A percentile compares a stretch with the other conserved stretches of the same genome.
Evolutionary conservation across 2,329 filamentous ascomycete species (phyloP).

Genomic region (Pezizomycotina sp.): DNA sequence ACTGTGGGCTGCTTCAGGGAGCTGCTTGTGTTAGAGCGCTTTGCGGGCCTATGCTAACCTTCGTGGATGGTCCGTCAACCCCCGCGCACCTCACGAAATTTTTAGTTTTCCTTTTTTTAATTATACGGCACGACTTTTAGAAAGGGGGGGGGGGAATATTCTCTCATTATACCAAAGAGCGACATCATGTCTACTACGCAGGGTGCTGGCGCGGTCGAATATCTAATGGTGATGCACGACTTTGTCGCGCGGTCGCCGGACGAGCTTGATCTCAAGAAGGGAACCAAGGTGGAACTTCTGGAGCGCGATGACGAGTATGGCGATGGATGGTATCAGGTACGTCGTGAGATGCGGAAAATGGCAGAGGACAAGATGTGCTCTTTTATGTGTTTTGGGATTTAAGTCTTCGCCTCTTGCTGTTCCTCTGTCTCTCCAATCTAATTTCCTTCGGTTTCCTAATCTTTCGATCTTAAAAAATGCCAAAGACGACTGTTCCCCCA

Average conservation of each 20-base stretch:
- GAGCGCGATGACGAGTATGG: conserved; percentile 79
- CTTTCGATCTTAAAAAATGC: conserved; percentile 6
- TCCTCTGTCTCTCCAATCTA: neutral
- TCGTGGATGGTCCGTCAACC: too few relatives aligned
- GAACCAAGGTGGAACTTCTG: conserved; percentile 65
- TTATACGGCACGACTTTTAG: conserved; percentile 2
- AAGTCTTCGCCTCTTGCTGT: conserved; percentile 2
- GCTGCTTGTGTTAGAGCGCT: too few relatives aligned
- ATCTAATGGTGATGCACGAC: conserved; percentile 40
- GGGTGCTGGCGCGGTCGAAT: conserved; percentile 11
- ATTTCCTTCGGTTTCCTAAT: neutral
- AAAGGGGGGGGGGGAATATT: conserved; percentile 4
- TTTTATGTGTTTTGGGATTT: too few relatives aligned
- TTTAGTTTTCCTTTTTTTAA: too few relatives aligned
- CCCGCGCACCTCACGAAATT: too few relatives aligned
- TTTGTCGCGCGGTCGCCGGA: conserved; percentile 83
- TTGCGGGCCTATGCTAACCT: too few relatives aligned
- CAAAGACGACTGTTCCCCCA: too few relatives aligned
- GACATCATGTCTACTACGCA: conserved; percentile 4
- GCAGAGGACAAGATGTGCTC: too few relatives aligned
- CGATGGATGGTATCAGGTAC: conserved; percentile 62
- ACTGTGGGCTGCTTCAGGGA: too few relatives aligned
- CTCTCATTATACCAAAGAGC: too few relatives aligned
- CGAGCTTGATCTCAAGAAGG: conserved; percentile 75
- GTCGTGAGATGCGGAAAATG: too few relatives aligned